Evolutionary conservation across 192 early-diverging fungal species (phyloP).

Genomic region (Gamsiella multidivaricata): DNA sequence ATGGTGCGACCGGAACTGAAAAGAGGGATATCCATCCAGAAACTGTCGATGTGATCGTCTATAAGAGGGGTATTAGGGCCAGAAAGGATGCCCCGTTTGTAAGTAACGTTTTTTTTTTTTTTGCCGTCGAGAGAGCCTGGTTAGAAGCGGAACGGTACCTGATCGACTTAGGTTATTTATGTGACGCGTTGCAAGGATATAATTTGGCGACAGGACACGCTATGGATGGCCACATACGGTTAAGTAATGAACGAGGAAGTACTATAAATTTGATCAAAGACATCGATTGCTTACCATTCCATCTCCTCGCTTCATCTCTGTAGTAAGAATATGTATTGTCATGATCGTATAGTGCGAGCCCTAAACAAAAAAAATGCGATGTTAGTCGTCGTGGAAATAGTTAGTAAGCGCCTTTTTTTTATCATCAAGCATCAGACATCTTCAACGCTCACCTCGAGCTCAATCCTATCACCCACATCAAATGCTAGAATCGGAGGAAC

Average conservation of each 20-base stretch:
- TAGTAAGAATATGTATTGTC: constrained; percentile 42
- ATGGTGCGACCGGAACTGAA: constrained; percentile 35
- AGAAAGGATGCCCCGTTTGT: no score
- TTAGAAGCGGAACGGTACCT: background rate
- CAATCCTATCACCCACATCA: constrained; percentile 40
- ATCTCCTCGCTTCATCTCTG: constrained; percentile 41
- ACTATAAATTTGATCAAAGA: no score
- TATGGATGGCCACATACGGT: background rate
- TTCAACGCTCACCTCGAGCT: constrained; percentile 21
- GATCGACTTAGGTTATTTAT: constrained; percentile 45
- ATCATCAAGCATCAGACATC: background rate
- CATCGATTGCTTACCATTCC: constrained; percentile 32
- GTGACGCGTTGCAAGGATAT: constrained; percentile 21
- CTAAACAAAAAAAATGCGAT: constrained; percentile 3
- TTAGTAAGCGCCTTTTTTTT: no score
- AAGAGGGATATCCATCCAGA: constrained; percentile 44
- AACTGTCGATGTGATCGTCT: constrained; percentile 41
- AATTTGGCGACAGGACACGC: constrained; percentile 32
- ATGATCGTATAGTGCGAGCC: constrained; percentile 25
- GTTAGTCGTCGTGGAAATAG: background rate
- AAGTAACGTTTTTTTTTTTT: background rate
- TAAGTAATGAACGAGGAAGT: background rate
- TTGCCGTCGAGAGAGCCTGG: background rate
- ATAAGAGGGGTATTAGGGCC: background rate
- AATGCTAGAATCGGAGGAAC: constrained; percentile 15